Percentiles rank a stretch among this genome's conserved stretches.
Evolutionary conservation across 2,329 filamentous ascomycete genomes (phyloP).

Genomic region (Neonectria punicea): DNA sequence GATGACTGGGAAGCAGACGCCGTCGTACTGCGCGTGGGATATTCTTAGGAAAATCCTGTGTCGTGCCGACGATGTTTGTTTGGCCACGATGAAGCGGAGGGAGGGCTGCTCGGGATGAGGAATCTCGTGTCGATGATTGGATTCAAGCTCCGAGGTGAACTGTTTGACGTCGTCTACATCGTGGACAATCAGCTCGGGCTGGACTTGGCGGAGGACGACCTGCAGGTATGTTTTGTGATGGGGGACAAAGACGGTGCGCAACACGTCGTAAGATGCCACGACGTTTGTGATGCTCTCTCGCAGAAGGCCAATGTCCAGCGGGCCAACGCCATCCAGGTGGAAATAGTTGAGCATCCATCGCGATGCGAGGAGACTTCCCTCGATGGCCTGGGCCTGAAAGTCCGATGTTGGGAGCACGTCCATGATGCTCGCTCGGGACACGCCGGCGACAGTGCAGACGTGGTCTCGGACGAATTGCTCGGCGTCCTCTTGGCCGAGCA

Average conservation of each 20-base stretch:
- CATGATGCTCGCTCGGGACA: conserved; percentile 36
- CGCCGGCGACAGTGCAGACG: conserved; percentile 30
- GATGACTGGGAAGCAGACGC: conserved; percentile 28
- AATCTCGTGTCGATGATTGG: not conserved
- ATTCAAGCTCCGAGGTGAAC: conserved; percentile 18
- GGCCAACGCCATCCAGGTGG: conserved; percentile 18
- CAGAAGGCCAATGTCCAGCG: conserved; percentile 15
- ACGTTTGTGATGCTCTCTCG: conserved; percentile 29
- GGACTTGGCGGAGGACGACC: conserved; percentile 25
- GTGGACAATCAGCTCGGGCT: conserved; percentile 17
- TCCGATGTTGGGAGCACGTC: conserved; percentile 37
- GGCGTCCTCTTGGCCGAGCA: conserved; percentile 8
- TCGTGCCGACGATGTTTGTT: conserved; percentile 6
- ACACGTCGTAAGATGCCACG: conserved; percentile 25
- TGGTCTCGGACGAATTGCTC: conserved; percentile 26
- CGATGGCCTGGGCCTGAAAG: conserved; percentile 31
- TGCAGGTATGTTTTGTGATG: conserved; percentile 24
- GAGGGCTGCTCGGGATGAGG: conserved; percentile 6
- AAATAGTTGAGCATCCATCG: conserved; percentile 38
- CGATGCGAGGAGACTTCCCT: conserved; percentile 29
- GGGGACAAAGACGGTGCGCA: conserved; percentile 32
- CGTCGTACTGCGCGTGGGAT: conserved; percentile 33
- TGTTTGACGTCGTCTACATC: conserved; percentile 19
- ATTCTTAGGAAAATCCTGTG: conserved; percentile 30
- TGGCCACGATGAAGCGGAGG: conserved; percentile 21